A percentile compares a stretch with the other conserved stretches of the same genome.
phyloP scores from a whole-genome alignment of 169 alveolate genomes.

The Blepharisma undulans region DNA sequence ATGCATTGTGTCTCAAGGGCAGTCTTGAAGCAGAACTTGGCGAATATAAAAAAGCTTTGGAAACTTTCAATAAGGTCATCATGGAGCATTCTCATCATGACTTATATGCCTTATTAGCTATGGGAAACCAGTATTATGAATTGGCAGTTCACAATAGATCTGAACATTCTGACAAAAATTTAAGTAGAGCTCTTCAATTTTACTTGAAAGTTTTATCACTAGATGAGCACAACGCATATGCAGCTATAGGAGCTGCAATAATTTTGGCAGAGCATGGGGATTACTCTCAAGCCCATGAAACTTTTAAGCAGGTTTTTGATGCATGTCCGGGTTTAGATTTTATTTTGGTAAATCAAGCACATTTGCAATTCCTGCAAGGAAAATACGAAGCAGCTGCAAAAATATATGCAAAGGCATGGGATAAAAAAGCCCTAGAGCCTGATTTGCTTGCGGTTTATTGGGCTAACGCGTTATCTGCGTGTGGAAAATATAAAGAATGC shows the following conservation, averaged over 20 bases:
- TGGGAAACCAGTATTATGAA: conserved; percentile 29
- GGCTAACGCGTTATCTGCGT: neutral
- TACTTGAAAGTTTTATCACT: conserved; percentile 13
- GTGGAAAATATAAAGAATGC: conserved; percentile 29
- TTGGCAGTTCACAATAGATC: neutral
- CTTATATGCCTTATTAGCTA: conserved; percentile 32
- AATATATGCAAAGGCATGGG: conserved; percentile 21
- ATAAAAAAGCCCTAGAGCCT: neutral
- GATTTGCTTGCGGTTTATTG: neutral
- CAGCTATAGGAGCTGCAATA: conserved; percentile 39
- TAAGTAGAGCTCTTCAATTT: conserved; percentile 26
- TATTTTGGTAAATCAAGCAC: conserved; percentile 13
- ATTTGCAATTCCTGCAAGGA: neutral
- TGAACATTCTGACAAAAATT: neutral
- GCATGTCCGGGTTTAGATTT: neutral
- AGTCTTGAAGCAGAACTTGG: conserved; percentile 33
- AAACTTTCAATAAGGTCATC: conserved; percentile 26
- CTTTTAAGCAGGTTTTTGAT: conserved; percentile 29
- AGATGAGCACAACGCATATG: conserved; percentile 33
- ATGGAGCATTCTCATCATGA: conserved; percentile 36
- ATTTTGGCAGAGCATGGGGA: conserved; percentile 33
- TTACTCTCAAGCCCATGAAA: conserved; percentile 29
- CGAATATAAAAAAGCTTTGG: conserved; percentile 32
- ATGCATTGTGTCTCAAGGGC: conserved; percentile 28
- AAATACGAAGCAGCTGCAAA: conserved; percentile 10